Percentiles rank a stretch among this genome's conserved stretches.
phyloP scores from a whole-genome alignment of 108 stramenopile species.

The Nitzschia sp. region DNA sequence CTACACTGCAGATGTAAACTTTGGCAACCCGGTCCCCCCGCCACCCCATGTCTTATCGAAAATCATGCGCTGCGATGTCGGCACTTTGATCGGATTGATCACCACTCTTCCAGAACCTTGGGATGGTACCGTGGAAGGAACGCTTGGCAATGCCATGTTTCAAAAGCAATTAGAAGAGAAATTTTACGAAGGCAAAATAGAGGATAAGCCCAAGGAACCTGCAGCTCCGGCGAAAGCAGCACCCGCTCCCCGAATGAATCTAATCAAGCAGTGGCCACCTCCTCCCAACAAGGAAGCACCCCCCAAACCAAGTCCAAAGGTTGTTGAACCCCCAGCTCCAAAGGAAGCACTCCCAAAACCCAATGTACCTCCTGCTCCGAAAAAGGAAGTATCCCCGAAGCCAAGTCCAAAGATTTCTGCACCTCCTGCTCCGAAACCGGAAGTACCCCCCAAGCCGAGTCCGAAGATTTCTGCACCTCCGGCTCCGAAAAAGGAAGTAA shows the following conservation, averaged over 20 bases:
- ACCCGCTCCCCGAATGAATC: too few species aligned
- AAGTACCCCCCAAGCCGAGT: background rate
- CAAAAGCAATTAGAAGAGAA: background rate
- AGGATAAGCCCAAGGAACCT: background rate
- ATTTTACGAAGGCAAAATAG: background rate
- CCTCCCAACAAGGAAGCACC: background rate
- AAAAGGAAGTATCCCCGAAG: background rate
- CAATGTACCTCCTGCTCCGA: background rate
- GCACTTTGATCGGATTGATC: background rate
- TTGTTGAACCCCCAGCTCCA: background rate
- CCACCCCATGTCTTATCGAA: background rate
- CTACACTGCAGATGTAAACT: background rate
- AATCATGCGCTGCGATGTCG: background rate
- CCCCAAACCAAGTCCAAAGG: background rate
- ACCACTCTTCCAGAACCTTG: background rate
- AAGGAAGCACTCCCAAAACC: background rate
- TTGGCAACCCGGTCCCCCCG: background rate
- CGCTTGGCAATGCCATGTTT: constrained; percentile 1
- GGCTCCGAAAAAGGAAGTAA: background rate
- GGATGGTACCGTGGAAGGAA: background rate
- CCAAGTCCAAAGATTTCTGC: background rate
- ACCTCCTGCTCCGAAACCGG: background rate
- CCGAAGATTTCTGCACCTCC: background rate
- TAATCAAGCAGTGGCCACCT: too few species aligned
- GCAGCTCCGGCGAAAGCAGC: too few species aligned